Evolutionary conservation across 75 land plant species (phyloP), one percentile per base, ranked within the genome.

Genomic region (Picea sitchensis): DNA sequence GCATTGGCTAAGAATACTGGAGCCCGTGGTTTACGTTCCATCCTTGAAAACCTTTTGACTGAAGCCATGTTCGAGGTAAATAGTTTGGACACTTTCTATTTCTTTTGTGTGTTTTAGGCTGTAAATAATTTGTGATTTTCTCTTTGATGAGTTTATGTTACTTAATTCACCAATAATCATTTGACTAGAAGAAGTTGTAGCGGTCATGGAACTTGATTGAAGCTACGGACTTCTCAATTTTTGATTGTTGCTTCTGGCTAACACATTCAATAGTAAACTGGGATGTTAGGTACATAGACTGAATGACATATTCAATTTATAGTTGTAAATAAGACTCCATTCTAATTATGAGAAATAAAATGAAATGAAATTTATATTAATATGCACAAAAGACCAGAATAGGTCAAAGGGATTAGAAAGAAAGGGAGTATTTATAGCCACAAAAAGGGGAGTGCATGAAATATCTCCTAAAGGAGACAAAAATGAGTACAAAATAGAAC

Each of bases 41-140:
- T 89, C 34, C 81, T 91, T 84, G 92, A 91, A 79, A 82, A 77
- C 31, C 80, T 91, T 77, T 75, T 91, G 41, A 86, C 83, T 14
- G 92, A 91, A 47, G 92, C 92, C 1, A 91, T 91, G 92, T 91
- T 81, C 78, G 92, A 91, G 89, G 92, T 91, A 75, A 36, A 56
- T 60, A 82, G 15, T 71, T 71, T 71, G 56, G 51, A 20, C 14
- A 44, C 9, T 9, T n/a, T 2, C 56, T 71, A 71, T 44, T 38
- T 71, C 44, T 71, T 20, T 17, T 9, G 54, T 44, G 26, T 44
- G 73, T 71, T 71, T 71, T 44, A 21, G 74, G 26, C 54, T 71
- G 7, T 44, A 41, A 71, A 41, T 20, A 44, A n/a, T 44, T 44
- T 64, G 9, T 1, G 7, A 7, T 17, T 5, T 4, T 71, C 41